Base-by-base conservation (phyloP, 1,139 yeast species). In the Kodamaea anthophila region DNA sequence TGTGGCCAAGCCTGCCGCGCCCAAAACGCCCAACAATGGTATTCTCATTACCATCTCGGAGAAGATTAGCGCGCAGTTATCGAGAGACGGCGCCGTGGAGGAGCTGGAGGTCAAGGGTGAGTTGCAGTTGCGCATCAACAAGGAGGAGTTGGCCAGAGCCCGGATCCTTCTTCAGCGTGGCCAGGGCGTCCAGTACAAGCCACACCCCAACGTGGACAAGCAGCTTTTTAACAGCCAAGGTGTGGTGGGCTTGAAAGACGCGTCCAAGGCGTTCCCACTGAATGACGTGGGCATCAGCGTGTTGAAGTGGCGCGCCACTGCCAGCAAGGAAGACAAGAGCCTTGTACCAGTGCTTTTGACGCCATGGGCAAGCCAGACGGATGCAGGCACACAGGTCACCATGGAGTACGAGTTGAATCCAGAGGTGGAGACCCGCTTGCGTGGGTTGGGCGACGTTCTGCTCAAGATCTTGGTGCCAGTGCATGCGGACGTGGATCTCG, bases 121-220 rank as follows among this genome's bases (percentile, higher is more conserved):
- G 44, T 67, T 91, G 45, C 94, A 86, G 58, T 67, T 91, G 51
- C 79, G 96, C 55, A 78, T 91, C 43, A 87, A 83, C 51, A 74
- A 86, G 46, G 65, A 81, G 9, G 71, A 69, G 19, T 66, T 80
- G 40, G 76, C 94, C 13, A 71, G 71, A 41, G 72, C 86, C 35
- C 75, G 74, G 51, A 68, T 88, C 35, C 53, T 75, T 38, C 65
- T 88, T 39, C 53, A 65, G 28, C 59, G 64, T 24, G 54, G 64
- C 12, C 49, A 64, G 20, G 74, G 73, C 18, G 69, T 76, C 33
- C 91, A 80, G 51, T 91, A 76, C 65, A 88, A 88, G 57, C 86
- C 97, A 16, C 96, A 91, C 61, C 98, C 98, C 39, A 87, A 88
- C 53, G 94, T 91, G 41, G 96, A 91, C 61, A 80, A 85, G 51